phyloP scores from a whole-genome alignment of 2,329 filamentous ascomycete genomes.

The Amesomyces nigricolor region DNA sequence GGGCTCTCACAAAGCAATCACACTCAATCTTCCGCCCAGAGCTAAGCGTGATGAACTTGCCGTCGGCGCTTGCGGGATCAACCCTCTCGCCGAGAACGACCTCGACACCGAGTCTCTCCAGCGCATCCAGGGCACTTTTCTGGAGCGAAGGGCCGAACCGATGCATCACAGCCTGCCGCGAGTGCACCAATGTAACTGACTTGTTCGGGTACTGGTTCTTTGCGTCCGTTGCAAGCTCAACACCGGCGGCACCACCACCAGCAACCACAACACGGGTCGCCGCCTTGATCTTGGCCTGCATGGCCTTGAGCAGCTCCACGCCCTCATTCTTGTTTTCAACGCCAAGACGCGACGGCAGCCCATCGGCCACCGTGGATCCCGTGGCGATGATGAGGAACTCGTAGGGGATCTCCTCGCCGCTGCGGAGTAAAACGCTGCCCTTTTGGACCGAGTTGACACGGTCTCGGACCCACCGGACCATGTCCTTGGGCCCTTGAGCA shows the following conservation, averaged over 20 bases:
- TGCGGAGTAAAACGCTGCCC: conserved; percentile 36
- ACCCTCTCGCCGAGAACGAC: conserved; percentile 48
- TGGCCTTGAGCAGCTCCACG: conserved; percentile 37
- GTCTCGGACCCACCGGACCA: conserved; percentile 20
- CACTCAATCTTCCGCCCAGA: conserved; percentile 42
- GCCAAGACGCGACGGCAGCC: conserved; percentile 45
- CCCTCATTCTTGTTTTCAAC: conserved; percentile 39
- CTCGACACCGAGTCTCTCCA: conserved; percentile 43
- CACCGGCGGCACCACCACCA: conserved; percentile 57
- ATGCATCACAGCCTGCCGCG: conserved; percentile 47
- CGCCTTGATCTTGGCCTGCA: conserved; percentile 42
- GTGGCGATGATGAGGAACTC: conserved; percentile 55
- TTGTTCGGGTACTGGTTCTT: conserved; percentile 53
- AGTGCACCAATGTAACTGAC: conserved; percentile 52
- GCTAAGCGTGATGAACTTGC: conserved; percentile 38
- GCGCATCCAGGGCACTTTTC: conserved; percentile 37
- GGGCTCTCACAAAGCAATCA: conserved; percentile 43
- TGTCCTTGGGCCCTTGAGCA: conserved; percentile 22
- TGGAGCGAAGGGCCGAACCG: conserved; percentile 43
- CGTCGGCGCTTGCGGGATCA: conserved; percentile 32
- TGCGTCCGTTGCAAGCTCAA: conserved; percentile 56
- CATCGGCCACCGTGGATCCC: conserved; percentile 40
- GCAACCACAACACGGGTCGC: conserved; percentile 45
- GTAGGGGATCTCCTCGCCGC: conserved; percentile 44
- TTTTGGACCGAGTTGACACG: conserved; percentile 36